phyloP scores from a whole-genome alignment of 2,329 filamentous ascomycete species.

The Paecilomyces sp. region DNA sequence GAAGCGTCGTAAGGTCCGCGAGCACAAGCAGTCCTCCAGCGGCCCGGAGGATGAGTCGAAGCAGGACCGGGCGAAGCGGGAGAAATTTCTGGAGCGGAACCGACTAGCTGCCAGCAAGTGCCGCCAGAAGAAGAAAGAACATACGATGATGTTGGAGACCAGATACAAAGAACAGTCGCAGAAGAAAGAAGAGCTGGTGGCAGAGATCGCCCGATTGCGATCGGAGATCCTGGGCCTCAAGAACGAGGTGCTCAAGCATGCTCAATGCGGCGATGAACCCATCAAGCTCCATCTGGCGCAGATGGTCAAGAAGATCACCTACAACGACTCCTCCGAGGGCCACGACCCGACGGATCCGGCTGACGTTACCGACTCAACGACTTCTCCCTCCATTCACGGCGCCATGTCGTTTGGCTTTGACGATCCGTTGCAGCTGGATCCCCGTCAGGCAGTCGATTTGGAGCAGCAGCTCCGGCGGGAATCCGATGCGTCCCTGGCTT shows the following conservation, averaged over 20 bases:
- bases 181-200: constrained; percentile 22
- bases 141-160: constrained; percentile 44
- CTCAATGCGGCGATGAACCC: constrained; percentile 29
- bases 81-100: constrained; percentile 52
- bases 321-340: constrained; percentile 13
- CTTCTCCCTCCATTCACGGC: constrained; percentile 4
- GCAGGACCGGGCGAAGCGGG: constrained; percentile 36
- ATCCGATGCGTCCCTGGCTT: constrained; percentile 20
- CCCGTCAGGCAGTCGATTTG: constrained; percentile 10
- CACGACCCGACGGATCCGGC: constrained; percentile 6
- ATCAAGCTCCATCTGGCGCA: constrained; percentile 29
- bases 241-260: constrained; percentile 33
- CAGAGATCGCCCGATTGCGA: constrained; percentile 27
- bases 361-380: constrained; percentile 6
- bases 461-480: constrained; percentile 24
- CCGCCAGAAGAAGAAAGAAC: constrained; percentile 56
- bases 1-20: constrained; percentile 14
- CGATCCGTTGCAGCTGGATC: constrained; percentile 21
- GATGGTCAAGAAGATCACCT: constrained; percentile 31
- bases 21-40: constrained; percentile 12
- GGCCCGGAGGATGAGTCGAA: constrained; percentile 14
- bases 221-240: constrained; percentile 32
- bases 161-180: constrained; percentile 28
- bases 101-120: constrained; percentile 54
- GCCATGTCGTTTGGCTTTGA: constrained; percentile 26